Evolutionary conservation across 2,329 filamentous ascomycete genomes (phyloP), one percentile per base, ranked within the genome.

Genomic region (Colletotrichum viniferum): DNA sequence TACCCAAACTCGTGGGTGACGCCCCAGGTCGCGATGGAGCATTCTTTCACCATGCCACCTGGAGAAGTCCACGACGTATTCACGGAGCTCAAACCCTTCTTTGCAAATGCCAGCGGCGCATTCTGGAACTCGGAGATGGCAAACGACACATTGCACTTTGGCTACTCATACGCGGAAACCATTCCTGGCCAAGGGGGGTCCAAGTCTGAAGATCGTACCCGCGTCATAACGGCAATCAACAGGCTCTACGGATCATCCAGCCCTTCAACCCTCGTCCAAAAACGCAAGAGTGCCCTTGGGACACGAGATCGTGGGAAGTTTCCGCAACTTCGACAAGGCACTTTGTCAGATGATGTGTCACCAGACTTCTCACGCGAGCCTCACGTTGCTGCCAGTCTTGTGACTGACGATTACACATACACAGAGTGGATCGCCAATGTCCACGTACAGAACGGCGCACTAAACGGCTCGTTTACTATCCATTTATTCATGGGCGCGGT

Each of bases 91-190:
- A 91, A 90, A 2, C 94, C 95, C 0, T 96, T 96, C 82, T 92
- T 91, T 78, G 85, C 88, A 61, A 87, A 89, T 70, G 80, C 82
- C 4, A 85, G 88, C 67, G 91, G 92, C 62, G 87, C 87, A 2
- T 94, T 93, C 81, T 96, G 93, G 92, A 93, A 90, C 8, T 94
- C 94, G 0, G 88, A 92, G 68, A 87, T 86, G 76, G 88, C 92
- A 14, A 89, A 93, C 34, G 86, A 89, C 55, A 90, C 90, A 8
- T 86, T 87, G 30, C 86, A 85, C 3, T 94, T 97, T 82, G 92
- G 92, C 16, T 97, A 97, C 81, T 92, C 91, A 0, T 97, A 97
- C 80, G 87, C 91, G 0, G 95, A 96, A 78, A 90, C 86, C 18
- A 80, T 78, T 26, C 52, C 79, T 64, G 68, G 71, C 62, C 77